phyloP scores from a whole-genome alignment of 2,329 filamentous ascomycete genomes.

The Scleromitrula shiraiana region DNA sequence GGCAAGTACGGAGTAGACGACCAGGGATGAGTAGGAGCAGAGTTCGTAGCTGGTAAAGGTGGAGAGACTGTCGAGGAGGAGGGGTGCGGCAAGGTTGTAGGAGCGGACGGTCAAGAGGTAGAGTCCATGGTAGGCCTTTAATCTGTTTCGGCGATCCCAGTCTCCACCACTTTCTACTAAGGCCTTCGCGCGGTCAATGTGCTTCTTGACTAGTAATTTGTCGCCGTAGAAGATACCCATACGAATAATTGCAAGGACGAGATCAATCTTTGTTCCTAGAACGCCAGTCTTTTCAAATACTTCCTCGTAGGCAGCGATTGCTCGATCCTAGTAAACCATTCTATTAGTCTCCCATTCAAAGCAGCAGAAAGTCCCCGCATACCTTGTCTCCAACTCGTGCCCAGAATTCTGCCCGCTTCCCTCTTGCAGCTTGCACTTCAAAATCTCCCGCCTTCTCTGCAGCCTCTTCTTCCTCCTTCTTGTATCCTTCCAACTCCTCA shows the following conservation, averaged over 20 bases:
- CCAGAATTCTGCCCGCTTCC: conserved; percentile 94
- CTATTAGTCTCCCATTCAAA: conserved; percentile 15
- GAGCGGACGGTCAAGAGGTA: conserved; percentile 88
- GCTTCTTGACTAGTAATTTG: conserved; percentile 85
- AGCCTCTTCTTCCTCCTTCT: conserved; percentile 89
- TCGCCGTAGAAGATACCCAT: conserved; percentile 95
- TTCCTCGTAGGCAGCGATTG: conserved; percentile 83
- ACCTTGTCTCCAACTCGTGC: conserved; percentile 95
- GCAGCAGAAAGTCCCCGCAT: conserved; percentile 17
- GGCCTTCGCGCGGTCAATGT: conserved; percentile 78
- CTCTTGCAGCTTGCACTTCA: conserved; percentile 84
- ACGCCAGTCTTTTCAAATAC: conserved; percentile 97
- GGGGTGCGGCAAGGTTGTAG: conserved; percentile 79
- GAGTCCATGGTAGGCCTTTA: conserved; percentile 97
- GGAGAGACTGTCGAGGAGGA: conserved; percentile 92
- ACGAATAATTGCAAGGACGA: conserved; percentile 92
- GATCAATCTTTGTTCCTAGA: conserved; percentile 92
- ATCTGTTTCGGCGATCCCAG: conserved; percentile 95
- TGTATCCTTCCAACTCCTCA: conserved; percentile 64
- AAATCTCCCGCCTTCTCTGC: conserved; percentile 94
- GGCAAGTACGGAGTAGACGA: conserved; percentile 91
- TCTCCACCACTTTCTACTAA: conserved; percentile 93
- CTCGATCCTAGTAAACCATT: conserved; percentile 63
- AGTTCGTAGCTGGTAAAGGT: conserved; percentile 99
- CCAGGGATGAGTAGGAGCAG: conserved; percentile 90